Evolutionary conservation across 78 protist species (phyloP).

Genomic region (Dictyostelium brefeldianum): DNA sequence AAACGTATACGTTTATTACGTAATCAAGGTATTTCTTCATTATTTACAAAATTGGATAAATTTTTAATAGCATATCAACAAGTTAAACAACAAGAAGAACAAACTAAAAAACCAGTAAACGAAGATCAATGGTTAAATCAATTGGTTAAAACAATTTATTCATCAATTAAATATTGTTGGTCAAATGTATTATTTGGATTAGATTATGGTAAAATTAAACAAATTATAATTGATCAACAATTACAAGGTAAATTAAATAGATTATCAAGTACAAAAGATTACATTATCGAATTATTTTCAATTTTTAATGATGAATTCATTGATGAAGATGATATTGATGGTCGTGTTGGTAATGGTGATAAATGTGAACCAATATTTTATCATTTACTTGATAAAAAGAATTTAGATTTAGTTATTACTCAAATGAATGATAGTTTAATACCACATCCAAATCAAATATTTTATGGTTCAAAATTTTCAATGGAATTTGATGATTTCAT

Average conservation of each 20-base stretch:
- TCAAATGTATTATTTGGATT: neutral
- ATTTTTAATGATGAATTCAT: neutral
- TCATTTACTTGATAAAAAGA: neutral
- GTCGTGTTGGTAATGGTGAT: neutral
- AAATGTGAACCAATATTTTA: neutral
- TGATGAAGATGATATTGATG: neutral
- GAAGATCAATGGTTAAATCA: neutral
- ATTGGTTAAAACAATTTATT: neutral
- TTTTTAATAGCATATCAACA: neutral
- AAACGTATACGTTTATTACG: slow-evolving; percentile 13
- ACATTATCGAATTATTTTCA: neutral
- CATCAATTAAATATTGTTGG: slow-evolving; percentile 52
- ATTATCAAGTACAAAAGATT: neutral
- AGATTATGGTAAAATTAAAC: neutral
- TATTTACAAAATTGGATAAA: neutral
- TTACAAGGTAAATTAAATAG: neutral
- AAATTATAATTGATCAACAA: neutral
- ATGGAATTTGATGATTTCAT: slow-evolving; percentile 38
- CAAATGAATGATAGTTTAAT: slow-evolving; percentile 23
- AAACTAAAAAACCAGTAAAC: neutral
- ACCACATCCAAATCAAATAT: slow-evolving; percentile 66
- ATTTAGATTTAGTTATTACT: neutral
- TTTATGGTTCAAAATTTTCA: neutral
- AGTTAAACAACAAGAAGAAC: neutral
- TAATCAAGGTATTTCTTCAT: slow-evolving; percentile 40